Base-by-base conservation (phyloP, 2,329 filamentous ascomycete species). In the Hirsutella minnesotensis region DNA sequence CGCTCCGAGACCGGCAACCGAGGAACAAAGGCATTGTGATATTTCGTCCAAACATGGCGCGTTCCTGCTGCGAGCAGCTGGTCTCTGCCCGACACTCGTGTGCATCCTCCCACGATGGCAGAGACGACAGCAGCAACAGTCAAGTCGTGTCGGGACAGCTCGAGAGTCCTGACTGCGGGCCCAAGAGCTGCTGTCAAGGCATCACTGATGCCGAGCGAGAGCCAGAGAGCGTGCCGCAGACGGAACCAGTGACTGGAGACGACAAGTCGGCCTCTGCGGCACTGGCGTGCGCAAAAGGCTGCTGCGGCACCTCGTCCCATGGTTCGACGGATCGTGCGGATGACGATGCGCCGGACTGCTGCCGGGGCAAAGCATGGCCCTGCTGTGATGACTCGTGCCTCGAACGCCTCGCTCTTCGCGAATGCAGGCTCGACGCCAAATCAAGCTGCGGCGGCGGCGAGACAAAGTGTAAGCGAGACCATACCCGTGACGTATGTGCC, bases 381-480 rank as follows among this genome's bases (percentile, higher is more conserved):
- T 70, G 67, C 52, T 70, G 67, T 45, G 61, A 68, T 44, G 46
- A 47, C 9, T 58, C 63, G 29, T 69, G 66, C 47, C 55, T 71
- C 40, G 62, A 67, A 38, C 63, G 65, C 19, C 47, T 72, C 7
- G 69, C 68, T 5, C 45, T 68, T 20, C 63, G 64, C 3, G 66
- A 64, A 45, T 70, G 65, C 47, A 44, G 55, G 44, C 9, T 27
- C 18, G 29, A 10, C 18, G n/a, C 13, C 34, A 15, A 30, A 10
- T 15, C 29, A 5, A 34, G 33, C 4, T n/a, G 33, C 33, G 15
- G 15, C 38, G 18, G 20, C 39, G 35, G 21, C 7, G 18, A 16
- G 9, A 29, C 15, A 15, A 18, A 19, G 40, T 51, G 44, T 21
- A 24, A n/a, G 24, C 15, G 5, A 16, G 8, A 34, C n/a, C 15